A percentile compares a stretch with the other conserved stretches of the same genome.
These are phyloP conservation scores for Rutstroemia sp. DNA, from an alignment of 2,329 filamentous ascomycete species.

Conservation along the genomic window DNA sequence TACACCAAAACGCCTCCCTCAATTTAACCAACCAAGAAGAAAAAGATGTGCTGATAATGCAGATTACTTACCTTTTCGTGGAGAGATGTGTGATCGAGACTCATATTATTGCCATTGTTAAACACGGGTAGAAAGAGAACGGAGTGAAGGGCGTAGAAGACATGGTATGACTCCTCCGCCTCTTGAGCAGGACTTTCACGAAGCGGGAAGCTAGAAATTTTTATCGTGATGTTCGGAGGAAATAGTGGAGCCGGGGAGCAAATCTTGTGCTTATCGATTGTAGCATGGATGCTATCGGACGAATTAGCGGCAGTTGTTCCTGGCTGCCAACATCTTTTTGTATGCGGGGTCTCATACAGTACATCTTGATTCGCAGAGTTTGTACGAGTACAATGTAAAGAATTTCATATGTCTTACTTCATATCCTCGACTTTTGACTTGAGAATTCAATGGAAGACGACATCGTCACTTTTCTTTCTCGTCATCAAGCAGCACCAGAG, in stretches of 20 bases:
- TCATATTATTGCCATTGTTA: not conserved
- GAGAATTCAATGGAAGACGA: too few relatives aligned
- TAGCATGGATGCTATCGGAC: not conserved
- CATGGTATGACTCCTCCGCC: not conserved
- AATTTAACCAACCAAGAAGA: not conserved
- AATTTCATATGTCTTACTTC: too few relatives aligned
- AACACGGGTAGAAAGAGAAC: not conserved
- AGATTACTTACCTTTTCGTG: not conserved
- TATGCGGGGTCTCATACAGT: too few relatives aligned
- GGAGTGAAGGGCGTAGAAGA: not conserved
- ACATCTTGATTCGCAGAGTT: too few relatives aligned
- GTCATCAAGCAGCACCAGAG: too few relatives aligned
- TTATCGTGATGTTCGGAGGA: not conserved
- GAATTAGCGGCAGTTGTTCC: too few relatives aligned
- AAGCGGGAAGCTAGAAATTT: not conserved
- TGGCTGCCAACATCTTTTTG: too few relatives aligned
- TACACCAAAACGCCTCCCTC: not conserved
- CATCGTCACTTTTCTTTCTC: too few relatives aligned
- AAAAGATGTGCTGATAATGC: not conserved
- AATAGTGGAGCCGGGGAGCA: not conserved
- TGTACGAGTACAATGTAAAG: too few relatives aligned
- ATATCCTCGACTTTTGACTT: too few relatives aligned
- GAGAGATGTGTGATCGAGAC: not conserved
- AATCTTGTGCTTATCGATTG: not conserved
- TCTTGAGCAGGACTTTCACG: not conserved